A percentile compares a stretch with the other conserved stretches of the same genome.
phyloP scores from a whole-genome alignment of 2,329 filamentous ascomycete genomes.

The Hymenoscyphus fructigenus region DNA sequence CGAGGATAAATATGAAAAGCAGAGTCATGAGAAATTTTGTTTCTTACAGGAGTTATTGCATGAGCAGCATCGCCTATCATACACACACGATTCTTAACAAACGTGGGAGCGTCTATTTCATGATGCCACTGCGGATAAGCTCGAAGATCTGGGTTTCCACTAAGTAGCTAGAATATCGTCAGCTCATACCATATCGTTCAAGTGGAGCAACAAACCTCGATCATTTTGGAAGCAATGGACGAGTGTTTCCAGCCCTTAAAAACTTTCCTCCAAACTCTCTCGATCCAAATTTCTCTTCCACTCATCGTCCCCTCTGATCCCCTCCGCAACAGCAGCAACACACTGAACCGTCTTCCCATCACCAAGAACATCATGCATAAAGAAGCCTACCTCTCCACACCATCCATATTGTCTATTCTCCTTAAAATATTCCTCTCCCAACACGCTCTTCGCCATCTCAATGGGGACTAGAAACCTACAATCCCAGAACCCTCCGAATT shows the following conservation, averaged over 20 bases:
- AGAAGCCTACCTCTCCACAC: background rate
- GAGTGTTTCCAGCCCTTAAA: background rate
- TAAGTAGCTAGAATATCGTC: background rate
- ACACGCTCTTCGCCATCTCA: background rate
- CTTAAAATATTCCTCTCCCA: background rate
- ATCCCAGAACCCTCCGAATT: background rate
- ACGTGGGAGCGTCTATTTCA: background rate
- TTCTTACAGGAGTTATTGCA: slow-evolving; percentile 49
- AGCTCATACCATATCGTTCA: too few relatives aligned
- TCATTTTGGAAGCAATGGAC: background rate
- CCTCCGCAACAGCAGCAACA: background rate
- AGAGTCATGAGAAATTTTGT: too few relatives aligned
- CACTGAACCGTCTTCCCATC: slow-evolving; percentile 8
- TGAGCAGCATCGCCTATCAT: slow-evolving; percentile 62
- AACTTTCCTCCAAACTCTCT: slow-evolving; percentile 5
- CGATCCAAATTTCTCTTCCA: slow-evolving; percentile 5
- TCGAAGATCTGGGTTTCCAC: background rate
- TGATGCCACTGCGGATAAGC: slow-evolving; percentile 4
- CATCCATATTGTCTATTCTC: background rate
- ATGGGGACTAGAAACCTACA: background rate
- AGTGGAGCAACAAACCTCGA: background rate
- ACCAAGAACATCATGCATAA: slow-evolving; percentile 7
- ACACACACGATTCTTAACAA: slow-evolving; percentile 32
- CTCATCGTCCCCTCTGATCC: background rate
- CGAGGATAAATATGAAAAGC: too few relatives aligned